phyloP scores from a whole-genome alignment of 768 basidiomycete genomes.

The Cystobasidium onofrii region DNA sequence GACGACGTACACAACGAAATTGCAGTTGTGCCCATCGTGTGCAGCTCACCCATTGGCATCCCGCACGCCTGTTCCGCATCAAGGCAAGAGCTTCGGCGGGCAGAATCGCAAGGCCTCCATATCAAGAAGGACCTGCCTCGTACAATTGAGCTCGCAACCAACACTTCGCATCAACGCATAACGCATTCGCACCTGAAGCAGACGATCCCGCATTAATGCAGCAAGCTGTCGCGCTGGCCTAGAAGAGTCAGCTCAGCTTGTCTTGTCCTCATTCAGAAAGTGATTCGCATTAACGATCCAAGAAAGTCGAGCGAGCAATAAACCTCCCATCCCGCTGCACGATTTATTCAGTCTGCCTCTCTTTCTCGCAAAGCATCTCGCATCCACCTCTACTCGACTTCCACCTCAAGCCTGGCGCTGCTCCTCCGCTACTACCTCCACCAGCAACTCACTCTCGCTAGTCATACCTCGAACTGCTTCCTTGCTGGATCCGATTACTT shows the following conservation, averaged over 20 bases:
- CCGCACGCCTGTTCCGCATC: background rate
- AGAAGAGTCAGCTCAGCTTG: background rate
- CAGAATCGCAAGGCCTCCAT: background rate
- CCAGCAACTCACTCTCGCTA: no score
- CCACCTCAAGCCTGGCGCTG: no score
- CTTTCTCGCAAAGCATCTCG: background rate
- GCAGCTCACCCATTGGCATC: background rate
- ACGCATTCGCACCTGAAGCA: background rate
- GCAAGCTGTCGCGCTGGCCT: background rate
- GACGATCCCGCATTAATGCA: conserved; percentile 4
- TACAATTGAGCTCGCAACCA: background rate
- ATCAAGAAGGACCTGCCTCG: background rate
- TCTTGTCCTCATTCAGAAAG: background rate
- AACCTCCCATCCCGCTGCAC: background rate
- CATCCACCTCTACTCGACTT: no score
- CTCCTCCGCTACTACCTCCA: no score
- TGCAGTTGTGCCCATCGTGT: background rate
- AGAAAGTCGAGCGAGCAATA: background rate
- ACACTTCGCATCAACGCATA: background rate
- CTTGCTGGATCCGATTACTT: no score
- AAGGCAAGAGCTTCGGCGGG: background rate
- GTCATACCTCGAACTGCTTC: no score
- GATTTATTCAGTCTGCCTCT: background rate
- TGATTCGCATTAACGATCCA: background rate
- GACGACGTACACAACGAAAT: background rate